Base-by-base conservation (phyloP, 495 filamentous ascomycete species). In the Penicillium paradoxum region DNA sequence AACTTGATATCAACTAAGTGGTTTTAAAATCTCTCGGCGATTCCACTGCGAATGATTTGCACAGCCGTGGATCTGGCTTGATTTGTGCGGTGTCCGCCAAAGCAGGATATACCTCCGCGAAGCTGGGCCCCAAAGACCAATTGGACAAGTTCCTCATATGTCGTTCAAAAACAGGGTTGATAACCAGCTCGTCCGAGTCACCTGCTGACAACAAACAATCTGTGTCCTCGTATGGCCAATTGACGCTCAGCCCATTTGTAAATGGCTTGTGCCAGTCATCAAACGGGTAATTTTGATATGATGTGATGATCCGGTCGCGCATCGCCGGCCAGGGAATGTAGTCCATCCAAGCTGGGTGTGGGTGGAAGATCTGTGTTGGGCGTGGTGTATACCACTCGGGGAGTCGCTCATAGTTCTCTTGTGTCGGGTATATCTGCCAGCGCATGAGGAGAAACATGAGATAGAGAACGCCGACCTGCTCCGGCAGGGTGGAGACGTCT, bases 361-460 rank as follows among this genome's bases (percentile, higher is more conserved):
- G 66, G 0, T 66, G 74, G 24, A 79, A 72, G 10, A 85, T 68
- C 64, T 91, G 88, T 8, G 74, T 73, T 0, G 79, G 72, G 2
- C 79, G 67, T 9, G 89, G 88, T 0, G 74, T 77, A 14, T 83
- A 64, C 81, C 82, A 91, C 1, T 80, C 68, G 0, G 89, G 88
- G 2, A 93, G 63, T 6, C 87, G 76, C 17, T 83, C 75, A 62
- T 86, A 90, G 68, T 88, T 91, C 55, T 87, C 84, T 40, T 72
- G 74, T 4, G 88, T 89, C 0, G 88, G 88, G 9, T 72, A 75
- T 19, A 95, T 83, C 59, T 85, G 83, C 88, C 88, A 95, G 2
- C 89, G 83, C 85, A 91, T 89, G 45, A 89, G 61, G 8, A 90
- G 78, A 66, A 91, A 92, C 88, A 91, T 92, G 61, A 79, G 68